Evolutionary conservation across 768 basidiomycete genomes (phyloP), one percentile per base, ranked within the genome.

Genomic region (Daedalea quercina): DNA sequence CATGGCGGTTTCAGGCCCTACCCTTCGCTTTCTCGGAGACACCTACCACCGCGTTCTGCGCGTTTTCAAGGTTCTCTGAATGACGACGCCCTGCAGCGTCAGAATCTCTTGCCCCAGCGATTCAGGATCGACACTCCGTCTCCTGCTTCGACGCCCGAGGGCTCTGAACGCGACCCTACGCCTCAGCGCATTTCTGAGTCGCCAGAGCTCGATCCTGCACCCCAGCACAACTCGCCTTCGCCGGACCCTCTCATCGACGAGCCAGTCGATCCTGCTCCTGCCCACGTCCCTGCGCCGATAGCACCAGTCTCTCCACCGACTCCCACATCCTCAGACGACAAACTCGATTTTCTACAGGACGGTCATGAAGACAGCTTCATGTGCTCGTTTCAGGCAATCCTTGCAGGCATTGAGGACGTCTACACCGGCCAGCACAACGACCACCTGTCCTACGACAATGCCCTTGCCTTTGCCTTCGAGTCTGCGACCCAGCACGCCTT

Each of bases 381-480:
- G 20, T 52, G 51, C 51, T 33, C 17, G 43, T n/a, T 52, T 12
- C 43, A 44, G 19, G 51, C 43, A 6, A 52, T 40, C 43, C 9
- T 52, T 23, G 42, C 51, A 20, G 51, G 51, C 44, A 22, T 45
- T 17, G 34, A 54, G 25, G 4, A 46, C 26, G 47, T 54, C 48
- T 54, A 54, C 49, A 45, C 26, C 24, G 48, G 19, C 2, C 17
- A 50, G 43, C 17, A 7, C 19, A 33, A 35, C 6, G 48, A 54
- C 25, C 50, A 45, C 44, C 43, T 54, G 17, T 19, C 33, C 31
- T 50, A 54, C 23, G 44, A 54, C 44, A 17, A 50, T 4, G 53
- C 53, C 22, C 53, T 54, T 47, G 53, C 25, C 19, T 37, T 50
- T 28, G 47, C 47, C 19, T 54, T 54, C 34, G 53, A 48, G 47